Percentiles rank a stretch among this genome's conserved stretches.
Conservation (phyloP, 495 filamentous ascomycete genomes). For the Neurospora sp. region DNA sequence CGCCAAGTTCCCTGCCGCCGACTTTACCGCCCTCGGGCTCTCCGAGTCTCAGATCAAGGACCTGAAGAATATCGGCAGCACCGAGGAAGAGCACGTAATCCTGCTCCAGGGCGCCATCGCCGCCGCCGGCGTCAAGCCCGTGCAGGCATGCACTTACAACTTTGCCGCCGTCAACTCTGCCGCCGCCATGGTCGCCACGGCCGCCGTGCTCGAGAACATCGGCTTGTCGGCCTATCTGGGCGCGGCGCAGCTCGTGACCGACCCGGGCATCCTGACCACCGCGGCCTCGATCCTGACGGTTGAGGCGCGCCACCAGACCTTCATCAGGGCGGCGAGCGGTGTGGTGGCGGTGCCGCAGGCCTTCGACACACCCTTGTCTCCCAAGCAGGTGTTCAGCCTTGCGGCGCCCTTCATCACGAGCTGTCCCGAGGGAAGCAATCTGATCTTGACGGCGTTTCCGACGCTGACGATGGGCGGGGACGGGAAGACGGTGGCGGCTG, state of each 20-base stretch:
- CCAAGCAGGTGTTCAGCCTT: constrained; percentile 50
- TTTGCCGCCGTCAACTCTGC: constrained; percentile 49
- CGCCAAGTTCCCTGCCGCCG: constrained; percentile 45
- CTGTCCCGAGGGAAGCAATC: constrained; percentile 47
- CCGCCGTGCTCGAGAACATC: constrained; percentile 50
- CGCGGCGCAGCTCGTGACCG: constrained; percentile 46
- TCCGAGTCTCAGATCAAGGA: constrained; percentile 36
- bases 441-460: constrained; percentile 48
- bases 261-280: constrained; percentile 41
- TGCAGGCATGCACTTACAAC: constrained; percentile 51
- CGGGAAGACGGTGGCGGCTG: constrained; percentile 15
- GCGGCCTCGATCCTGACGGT: constrained; percentile 51
- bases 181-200: constrained; percentile 48
- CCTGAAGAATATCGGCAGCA: constrained; percentile 41
- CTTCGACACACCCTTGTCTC: constrained; percentile 49
- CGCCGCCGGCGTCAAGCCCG: constrained; percentile 42
- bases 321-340: constrained; percentile 41
- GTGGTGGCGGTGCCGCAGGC: constrained; percentile 44
- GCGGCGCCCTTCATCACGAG: constrained; percentile 52
- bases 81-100: constrained; percentile 48
- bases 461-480: constrained; percentile 33
- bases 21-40: constrained; percentile 49
- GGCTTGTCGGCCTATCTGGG: constrained; percentile 55
- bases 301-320: constrained; percentile 51
- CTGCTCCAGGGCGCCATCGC: constrained; percentile 44